phyloP scores from a whole-genome alignment of 768 basidiomycete genomes.

The Chalciporus pseudorubinellus region DNA sequence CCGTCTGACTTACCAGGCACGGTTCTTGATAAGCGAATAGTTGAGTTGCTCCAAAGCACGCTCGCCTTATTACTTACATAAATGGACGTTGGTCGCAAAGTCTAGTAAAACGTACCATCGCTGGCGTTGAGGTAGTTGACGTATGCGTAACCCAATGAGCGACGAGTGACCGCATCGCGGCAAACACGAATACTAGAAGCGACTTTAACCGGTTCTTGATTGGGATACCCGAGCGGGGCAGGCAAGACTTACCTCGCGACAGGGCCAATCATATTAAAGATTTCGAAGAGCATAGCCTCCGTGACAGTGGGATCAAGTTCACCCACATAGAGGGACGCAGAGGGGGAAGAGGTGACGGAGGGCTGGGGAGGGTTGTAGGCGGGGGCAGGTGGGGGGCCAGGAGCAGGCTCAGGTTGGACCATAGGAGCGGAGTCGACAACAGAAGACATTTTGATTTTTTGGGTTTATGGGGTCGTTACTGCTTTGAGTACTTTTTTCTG shows the following conservation, averaged over 20 bases:
- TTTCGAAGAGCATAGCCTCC: slow-evolving; percentile 99
- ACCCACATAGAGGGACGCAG: slow-evolving; percentile 96
- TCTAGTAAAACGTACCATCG: slow-evolving; percentile 61
- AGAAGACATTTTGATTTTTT: slow-evolving; percentile 60
- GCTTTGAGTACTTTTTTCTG: slow-evolving; percentile 84
- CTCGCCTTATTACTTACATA: slow-evolving; percentile 59
- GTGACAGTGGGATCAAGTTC: slow-evolving; percentile 98
- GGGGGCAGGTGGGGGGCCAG: slow-evolving; percentile 47
- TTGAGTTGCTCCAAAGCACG: slow-evolving; percentile 98
- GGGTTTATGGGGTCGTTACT: slow-evolving; percentile 80
- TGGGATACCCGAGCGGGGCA: background rate
- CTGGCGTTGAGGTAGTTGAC: slow-evolving; percentile 96
- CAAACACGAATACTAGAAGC: slow-evolving; percentile 90
- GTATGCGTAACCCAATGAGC: slow-evolving; percentile 99
- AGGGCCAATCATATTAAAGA: slow-evolving; percentile 99
- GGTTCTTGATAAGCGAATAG: slow-evolving; percentile 98
- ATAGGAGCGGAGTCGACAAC: slow-evolving; percentile 53
- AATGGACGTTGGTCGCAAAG: background rate
- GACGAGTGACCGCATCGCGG: slow-evolving; percentile 98
- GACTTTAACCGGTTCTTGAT: background rate
- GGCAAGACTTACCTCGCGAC: slow-evolving; percentile 77
- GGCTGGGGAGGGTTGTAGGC: slow-evolving; percentile 53
- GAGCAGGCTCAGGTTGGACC: slow-evolving; percentile 47
- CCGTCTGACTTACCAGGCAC: slow-evolving; percentile 71
- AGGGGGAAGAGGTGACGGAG: slow-evolving; percentile 65